phyloP scores from a whole-genome alignment of 176 grass and related monocot genomes.

The Tillandsia leiboldiana region DNA sequence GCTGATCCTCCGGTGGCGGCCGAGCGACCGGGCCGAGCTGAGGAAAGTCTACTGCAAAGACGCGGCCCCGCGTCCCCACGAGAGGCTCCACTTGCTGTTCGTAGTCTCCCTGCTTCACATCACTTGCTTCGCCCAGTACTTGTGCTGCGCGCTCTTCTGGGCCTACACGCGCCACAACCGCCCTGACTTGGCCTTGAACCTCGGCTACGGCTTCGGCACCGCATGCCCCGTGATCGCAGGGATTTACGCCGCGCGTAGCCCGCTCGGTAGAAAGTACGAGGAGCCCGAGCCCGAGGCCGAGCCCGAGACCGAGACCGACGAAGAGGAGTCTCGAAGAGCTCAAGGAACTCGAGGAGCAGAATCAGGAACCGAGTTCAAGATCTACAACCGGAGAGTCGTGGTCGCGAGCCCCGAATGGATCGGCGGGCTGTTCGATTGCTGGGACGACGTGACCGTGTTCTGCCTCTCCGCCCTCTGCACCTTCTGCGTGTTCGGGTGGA shows the following conservation, averaged over 20 bases:
- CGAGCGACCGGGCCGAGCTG: conserved; percentile 31
- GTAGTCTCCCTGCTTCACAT: conserved; percentile 59
- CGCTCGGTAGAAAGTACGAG: conserved; percentile 35
- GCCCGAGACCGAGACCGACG: background rate
- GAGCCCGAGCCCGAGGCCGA: no score
- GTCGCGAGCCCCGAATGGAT: conserved; percentile 78
- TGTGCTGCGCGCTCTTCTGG: conserved; percentile 82
- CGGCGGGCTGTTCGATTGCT: conserved; percentile 75
- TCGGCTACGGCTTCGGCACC: conserved; percentile 60
- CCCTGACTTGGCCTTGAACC: conserved; percentile 53
- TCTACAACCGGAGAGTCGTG: conserved; percentile 60
- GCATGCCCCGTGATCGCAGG: conserved; percentile 44
- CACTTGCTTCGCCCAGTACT: conserved; percentile 71
- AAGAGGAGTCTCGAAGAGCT: conserved; percentile 8
- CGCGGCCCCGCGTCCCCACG: conserved; percentile 29
- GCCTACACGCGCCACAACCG: conserved; percentile 40
- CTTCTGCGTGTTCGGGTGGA: conserved; percentile 91
- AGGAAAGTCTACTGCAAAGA: conserved; percentile 63
- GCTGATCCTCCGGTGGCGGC: conserved; percentile 58
- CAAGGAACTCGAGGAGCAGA: background rate
- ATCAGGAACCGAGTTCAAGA: conserved; percentile 29
- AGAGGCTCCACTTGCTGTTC: conserved; percentile 44
- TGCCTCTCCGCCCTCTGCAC: conserved; percentile 56
- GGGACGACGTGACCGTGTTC: conserved; percentile 68
- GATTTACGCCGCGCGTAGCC: conserved; percentile 47